Conservation (phyloP, 1,284 basidiomycete genomes). For the Inonotus obliquus region DNA sequence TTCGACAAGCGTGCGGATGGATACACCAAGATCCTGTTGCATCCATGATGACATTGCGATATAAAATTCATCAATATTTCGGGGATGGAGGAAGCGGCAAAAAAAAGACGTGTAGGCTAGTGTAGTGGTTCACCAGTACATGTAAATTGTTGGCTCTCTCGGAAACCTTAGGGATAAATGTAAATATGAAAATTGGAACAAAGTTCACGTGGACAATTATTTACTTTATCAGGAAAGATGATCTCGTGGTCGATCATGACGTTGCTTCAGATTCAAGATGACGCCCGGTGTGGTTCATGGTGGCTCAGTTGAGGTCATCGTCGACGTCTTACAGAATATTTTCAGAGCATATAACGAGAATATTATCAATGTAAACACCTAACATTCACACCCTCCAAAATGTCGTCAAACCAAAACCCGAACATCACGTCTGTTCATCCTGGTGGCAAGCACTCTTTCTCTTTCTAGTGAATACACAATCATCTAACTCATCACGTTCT, state of each 20-base stretch:
- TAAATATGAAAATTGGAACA: no score
- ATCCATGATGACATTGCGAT: slow-evolving; percentile 32
- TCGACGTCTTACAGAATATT: neutral
- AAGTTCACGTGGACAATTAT: neutral
- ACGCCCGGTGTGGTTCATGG: neutral
- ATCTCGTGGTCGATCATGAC: neutral
- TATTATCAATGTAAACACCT: neutral
- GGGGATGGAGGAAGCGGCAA: neutral
- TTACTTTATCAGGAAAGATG: neutral
- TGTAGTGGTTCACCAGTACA: no score
- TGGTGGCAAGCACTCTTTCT: neutral
- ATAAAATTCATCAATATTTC: neutral
- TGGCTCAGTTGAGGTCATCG: neutral
- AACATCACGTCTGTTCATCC: neutral
- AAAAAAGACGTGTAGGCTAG: neutral
- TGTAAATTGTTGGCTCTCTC: no score
- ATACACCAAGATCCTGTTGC: slow-evolving; percentile 46
- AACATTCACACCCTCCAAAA: neutral
- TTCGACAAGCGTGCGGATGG: slow-evolving; percentile 46
- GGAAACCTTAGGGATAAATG: no score
- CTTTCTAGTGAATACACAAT: neutral
- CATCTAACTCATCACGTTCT: neutral
- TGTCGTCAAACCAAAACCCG: neutral
- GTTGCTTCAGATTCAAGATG: no score
- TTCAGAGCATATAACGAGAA: neutral